These are phyloP conservation scores for Sarcodon sp. DNA, from an alignment of 768 basidiomycete genomes.

Conservation along the genomic window DNA sequence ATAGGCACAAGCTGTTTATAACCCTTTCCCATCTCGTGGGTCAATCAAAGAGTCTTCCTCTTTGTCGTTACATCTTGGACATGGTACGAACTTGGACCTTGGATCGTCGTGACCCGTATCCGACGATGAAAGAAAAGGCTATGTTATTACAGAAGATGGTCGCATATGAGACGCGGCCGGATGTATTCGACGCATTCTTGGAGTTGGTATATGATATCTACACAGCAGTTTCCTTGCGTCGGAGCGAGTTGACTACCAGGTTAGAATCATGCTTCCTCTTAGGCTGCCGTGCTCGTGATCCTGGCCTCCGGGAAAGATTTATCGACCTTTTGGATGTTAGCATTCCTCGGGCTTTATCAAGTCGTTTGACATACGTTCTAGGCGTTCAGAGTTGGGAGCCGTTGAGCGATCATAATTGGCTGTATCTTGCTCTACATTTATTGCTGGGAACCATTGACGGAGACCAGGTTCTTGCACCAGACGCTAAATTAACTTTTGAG, in stretches of 20 bases:
- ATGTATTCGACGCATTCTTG: constrained; percentile 71
- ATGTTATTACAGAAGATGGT: constrained; percentile 82
- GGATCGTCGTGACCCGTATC: constrained; percentile 71
- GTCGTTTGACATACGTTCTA: constrained; percentile 78
- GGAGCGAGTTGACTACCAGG: constrained; percentile 88
- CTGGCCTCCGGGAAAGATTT: constrained; percentile 68
- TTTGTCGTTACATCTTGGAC: constrained; percentile 80
- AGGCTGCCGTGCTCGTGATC: constrained; percentile 79
- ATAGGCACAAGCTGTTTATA: constrained; percentile 68
- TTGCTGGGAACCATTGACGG: constrained; percentile 62
- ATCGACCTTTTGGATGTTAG: constrained; percentile 84
- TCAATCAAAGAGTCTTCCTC: constrained; percentile 67
- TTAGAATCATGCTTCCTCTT: constrained; percentile 89
- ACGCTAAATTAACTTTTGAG: constrained; percentile 12
- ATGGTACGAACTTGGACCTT: constrained; percentile 87
- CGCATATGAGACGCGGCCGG: constrained; percentile 66
- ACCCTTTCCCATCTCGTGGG: constrained; percentile 75
- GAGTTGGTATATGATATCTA: constrained; percentile 92
- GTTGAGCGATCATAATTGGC: constrained; percentile 88
- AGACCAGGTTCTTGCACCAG: constrained; percentile 26
- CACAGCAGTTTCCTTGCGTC: constrained; percentile 69
- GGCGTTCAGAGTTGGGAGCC: constrained; percentile 95
- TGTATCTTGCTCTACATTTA: constrained; percentile 81
- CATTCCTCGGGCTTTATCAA: constrained; percentile 71
- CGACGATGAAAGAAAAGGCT: constrained; percentile 93